These are phyloP conservation scores for Fraxinus baroniana DNA, from an alignment of 305 asterid species.

Conservation along the genomic window DNA sequence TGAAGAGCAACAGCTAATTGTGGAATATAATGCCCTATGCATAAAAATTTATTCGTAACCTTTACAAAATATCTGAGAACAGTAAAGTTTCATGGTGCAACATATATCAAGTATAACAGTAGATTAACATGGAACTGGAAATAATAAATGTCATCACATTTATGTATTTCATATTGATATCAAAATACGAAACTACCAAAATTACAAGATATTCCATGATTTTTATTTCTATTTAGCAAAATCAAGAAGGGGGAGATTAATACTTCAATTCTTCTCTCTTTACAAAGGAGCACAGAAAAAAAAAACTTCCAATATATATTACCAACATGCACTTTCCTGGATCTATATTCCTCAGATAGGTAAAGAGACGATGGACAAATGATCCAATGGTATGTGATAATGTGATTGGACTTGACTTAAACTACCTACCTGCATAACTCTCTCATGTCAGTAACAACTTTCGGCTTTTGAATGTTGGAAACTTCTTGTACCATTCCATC, in stretches of 20 bases:
- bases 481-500: slow-evolving; percentile 79
- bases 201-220: neutral
- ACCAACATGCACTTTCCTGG: neutral
- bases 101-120: neutral
- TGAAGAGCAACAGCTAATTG: slow-evolving; percentile 62
- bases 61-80: neutral
- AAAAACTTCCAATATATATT: neutral
- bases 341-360: neutral
- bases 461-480: slow-evolving; percentile 66
- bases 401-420: neutral
- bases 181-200: neutral
- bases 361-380: neutral
- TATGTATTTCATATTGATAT: neutral
- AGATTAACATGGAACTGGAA: neutral
- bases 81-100: neutral
- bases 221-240: neutral
- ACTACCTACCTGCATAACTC: slow-evolving; percentile 80
- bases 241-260: neutral
- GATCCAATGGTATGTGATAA: neutral
- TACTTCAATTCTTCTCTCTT: neutral
- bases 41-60: neutral
- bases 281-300: neutral
- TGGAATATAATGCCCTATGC: slow-evolving; percentile 86
- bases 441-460: slow-evolving; percentile 84
- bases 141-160: neutral